Base-by-base conservation (phyloP, 202 grass and related monocot species). In the Bolboschoenoplectus hybrid region DNA sequence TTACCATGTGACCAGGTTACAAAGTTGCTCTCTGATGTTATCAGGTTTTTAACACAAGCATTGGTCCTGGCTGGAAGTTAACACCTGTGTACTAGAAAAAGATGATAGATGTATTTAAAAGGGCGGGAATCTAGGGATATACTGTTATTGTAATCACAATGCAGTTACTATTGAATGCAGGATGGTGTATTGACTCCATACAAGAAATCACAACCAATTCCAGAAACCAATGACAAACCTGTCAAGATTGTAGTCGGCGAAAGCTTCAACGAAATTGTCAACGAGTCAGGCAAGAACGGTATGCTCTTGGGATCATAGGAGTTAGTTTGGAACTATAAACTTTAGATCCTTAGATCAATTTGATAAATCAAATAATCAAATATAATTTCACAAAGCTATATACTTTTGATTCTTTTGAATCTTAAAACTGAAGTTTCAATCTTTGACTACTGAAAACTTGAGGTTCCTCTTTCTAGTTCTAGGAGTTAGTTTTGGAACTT, bases 211-310 rank as follows among this genome's bases (percentile, higher is more conserved):
- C 91, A 99, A 63, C 88, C 92, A 38, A 89, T 99, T 81, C 97
- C 97, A 6, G 86, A 91, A 82, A 90, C 81, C 45, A 97, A 97
- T 61, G 80, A 92, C 53, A 81, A 92, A 60, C 97, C 93, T 52
- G 74, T 97, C 52, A 94, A 99, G 85, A 87, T 94, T 14, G 85
- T 93, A 1, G 97, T 99, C 14, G 93, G 90, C 73, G 88, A 91
- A 36, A 97, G 32, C 90, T 74, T 96, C 13, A 87, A 91, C 50
- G 89, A 99, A 57, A 53, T 92, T 45, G 92, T 96, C 85, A 91
- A 90, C 38, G 87, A 91, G 70, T 96, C 97, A 39, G 86, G 90
- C 52, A 94, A 97, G 87, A 97, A 93, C 81, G 97, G 97, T 99
- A 89, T 10, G 85, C 83, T 88, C 11, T 83, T 67, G 12, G 75